Evolutionary conservation across 2,329 filamentous ascomycete species (phyloP).

Genomic region (Diatrype stigma): DNA sequence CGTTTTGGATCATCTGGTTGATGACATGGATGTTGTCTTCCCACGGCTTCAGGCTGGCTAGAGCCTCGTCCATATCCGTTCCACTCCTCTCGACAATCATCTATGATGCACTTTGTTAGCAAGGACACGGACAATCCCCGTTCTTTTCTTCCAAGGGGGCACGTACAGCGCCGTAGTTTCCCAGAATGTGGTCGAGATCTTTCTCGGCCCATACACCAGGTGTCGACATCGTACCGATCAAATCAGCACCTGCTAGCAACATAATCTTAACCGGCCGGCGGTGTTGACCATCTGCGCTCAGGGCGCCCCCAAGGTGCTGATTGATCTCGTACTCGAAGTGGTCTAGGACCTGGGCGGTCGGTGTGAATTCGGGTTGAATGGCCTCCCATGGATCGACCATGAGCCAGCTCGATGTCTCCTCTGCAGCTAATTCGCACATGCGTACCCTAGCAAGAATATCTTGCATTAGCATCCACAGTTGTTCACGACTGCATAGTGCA

Average conservation of each 20-base stretch:
- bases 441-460: conserved; percentile 48
- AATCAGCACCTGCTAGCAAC: conserved; percentile 74
- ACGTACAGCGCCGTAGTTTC: conserved; percentile 68
- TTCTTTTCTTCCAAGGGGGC: neutral
- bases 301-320: conserved; percentile 67
- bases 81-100: conserved; percentile 83
- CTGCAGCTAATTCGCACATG: conserved; percentile 82
- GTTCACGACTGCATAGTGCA: neutral
- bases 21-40: conserved; percentile 85
- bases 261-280: conserved; percentile 67
- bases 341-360: conserved; percentile 83
- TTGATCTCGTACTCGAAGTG: conserved; percentile 93
- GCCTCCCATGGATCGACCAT: conserved; percentile 91
- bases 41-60: conserved; percentile 77
- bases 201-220: conserved; percentile 76
- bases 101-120: neutral
- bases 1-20: conserved; percentile 81
- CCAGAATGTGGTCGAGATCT: conserved; percentile 84
- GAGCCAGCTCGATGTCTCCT: conserved; percentile 70
- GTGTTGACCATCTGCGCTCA: conserved; percentile 61
- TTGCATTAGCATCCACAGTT: conserved; percentile 11
- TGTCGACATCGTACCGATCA: conserved; percentile 69
- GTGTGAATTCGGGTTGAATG: conserved; percentile 77
- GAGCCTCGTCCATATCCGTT: conserved; percentile 82
- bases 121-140: neutral